Evolutionary conservation across 768 basidiomycete species (phyloP), one percentile per base, ranked within the genome.

Genomic region (Rhodotorula taiwanensis): DNA sequence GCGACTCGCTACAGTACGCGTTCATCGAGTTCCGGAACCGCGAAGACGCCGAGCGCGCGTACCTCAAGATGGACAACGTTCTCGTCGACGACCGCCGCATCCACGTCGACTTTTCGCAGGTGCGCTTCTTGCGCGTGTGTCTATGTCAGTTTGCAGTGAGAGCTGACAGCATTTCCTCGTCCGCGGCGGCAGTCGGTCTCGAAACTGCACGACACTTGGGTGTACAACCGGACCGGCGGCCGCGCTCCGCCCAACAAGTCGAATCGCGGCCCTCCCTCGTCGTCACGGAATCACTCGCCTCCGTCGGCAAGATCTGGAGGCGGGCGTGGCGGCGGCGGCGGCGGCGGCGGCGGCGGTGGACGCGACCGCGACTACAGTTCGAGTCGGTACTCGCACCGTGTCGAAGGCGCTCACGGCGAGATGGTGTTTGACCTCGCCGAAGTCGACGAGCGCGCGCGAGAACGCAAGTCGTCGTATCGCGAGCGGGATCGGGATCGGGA

Each of bases 41-140:
- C 47, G 91, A 90, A 66, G 87, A 92, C 42, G 92, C 94, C 13
- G 94, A 99, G 76, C 87, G 91, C 87, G 95, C 90, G 14, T 99
- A 98, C 76, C 93, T 98, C 79, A 99, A 98, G 76, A 99, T 99
- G 95, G 95, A 98, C 75, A 98, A 98, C 72, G 95, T 98, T 0
- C 79, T 99, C 16, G 88, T 99, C 18, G 95, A 99, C 74, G 95
- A 99, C 76, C 83, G 92, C 20, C 84, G 95, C 18, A 98, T 99
- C 72, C 98, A 94, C 90, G 94, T 99, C 66, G 95, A 98, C 77
- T 98, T 99, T 87, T 93, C 71, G 64, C 87, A 80, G 42, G 67
- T 62, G 45, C 48, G 48, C 21, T 31, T 39, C 16, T 23, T n/a
- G 2, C 14, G 4, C 25, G 21, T 3, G 20, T 27, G n/a, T 16